Percentiles rank a stretch among this genome's conserved stretches.
Evolutionary conservation across 2,329 filamentous ascomycete genomes (phyloP).

Genomic region (Cladophialophora exuberans): DNA sequence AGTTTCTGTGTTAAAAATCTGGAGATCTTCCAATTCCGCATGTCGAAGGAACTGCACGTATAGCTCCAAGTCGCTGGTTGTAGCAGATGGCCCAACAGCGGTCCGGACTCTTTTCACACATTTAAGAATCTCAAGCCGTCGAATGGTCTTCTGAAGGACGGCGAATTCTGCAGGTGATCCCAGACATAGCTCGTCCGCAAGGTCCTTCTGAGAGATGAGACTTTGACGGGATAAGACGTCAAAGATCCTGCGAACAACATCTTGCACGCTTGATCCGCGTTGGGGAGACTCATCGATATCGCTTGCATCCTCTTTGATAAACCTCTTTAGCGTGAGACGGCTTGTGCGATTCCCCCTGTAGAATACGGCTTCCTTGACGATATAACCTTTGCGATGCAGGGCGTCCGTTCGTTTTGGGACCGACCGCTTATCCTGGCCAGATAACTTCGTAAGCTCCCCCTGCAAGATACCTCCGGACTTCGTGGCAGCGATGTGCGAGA

Average conservation of each 20-base stretch:
- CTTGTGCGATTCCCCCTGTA: conserved; percentile 57
- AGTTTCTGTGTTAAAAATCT: conserved; percentile 42
- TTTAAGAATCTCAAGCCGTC: conserved; percentile 50
- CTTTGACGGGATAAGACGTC: conserved; percentile 17
- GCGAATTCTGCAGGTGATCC: conserved; percentile 15
- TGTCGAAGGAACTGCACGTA: conserved; percentile 50
- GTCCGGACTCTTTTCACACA: conserved; percentile 49
- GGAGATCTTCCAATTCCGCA: conserved; percentile 43
- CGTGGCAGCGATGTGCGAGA: conserved; percentile 62
- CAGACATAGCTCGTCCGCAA: conserved; percentile 20
- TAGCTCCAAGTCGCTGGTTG: conserved; percentile 41
- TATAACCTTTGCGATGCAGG: conserved; percentile 62
- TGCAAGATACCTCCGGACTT: conserved; percentile 61
- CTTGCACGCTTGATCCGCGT: conserved; percentile 16
- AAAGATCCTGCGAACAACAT: conserved; percentile 28
- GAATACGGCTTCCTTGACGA: conserved; percentile 58
- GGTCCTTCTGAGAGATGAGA: conserved; percentile 20
- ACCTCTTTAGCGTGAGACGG: conserved; percentile 58
- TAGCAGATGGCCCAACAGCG: conserved; percentile 45
- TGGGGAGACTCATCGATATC: background rate
- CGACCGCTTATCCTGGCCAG: conserved; percentile 67
- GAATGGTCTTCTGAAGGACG: conserved; percentile 47
- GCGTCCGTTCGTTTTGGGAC: conserved; percentile 64
- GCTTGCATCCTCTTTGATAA: conserved; percentile 35
- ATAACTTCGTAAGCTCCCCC: conserved; percentile 56